Evolutionary conservation across 768 basidiomycete species (phyloP), one percentile per base, ranked within the genome.

Genomic region (Tricholoma matsutake): DNA sequence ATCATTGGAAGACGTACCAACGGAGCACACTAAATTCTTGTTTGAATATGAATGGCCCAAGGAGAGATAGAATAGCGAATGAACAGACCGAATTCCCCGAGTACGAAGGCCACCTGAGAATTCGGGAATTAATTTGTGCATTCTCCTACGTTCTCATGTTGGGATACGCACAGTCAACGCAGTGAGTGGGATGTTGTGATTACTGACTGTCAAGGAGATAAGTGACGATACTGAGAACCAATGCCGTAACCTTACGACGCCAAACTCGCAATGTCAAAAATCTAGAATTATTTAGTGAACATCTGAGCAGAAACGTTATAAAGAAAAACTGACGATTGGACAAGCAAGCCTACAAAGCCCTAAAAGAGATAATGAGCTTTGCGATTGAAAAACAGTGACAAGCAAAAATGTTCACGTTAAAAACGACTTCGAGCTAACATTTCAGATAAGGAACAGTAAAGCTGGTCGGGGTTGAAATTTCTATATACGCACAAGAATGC

Each of bases 271-370:
- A 62, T 34, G 78, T 71, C 61, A 81, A 64, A 54, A 79, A 82
- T n/a, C 78, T 81, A 60, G 10, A 54, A 11, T 51, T 55, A 45
- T 16, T 31, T 54, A 58, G 31, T 57, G 60, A 35, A 8, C 32
- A 34, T 51, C 54, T 20, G 7, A 45, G 7, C 20, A 51, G 10
- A 52, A 39, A 43, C 22, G 2, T 18, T 8, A n/a, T n/a, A 9
- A 49, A 59, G 31, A 13, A 14, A 32, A 43, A 56, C 72, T 18
- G 61, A 83, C 82, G 77, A 74, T 77, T 85, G 83, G 4, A 85
- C 84, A 16, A 86, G 69, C n/a, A 85, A 67, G 3, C 82, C 82
- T 51, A 83, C 81, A 54, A 84, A 76, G 4, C 80, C 82, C 83
- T 84, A 43, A 10, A 45, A 34, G 39, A 11, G 28, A 52, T 20